Conservation (phyloP, 352 stramenopile species). For the Globisporangium middletonii region DNA sequence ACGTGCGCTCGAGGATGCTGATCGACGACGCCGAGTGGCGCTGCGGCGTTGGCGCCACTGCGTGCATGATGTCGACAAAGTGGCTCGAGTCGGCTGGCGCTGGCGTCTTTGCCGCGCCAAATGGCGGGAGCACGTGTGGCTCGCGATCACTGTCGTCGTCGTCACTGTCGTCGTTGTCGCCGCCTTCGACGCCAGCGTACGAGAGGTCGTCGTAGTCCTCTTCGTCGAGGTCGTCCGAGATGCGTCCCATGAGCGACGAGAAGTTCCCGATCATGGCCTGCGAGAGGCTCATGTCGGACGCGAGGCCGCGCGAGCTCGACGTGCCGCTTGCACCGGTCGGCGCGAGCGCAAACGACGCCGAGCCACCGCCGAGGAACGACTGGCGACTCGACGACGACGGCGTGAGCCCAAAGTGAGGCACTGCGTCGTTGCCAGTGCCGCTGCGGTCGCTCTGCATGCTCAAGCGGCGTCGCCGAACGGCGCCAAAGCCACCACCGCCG, state of each 20-base stretch:
- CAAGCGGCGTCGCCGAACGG: conserved; percentile 18
- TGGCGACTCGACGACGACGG: conserved; percentile 19
- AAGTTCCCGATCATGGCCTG: conserved; percentile 75
- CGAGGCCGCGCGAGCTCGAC: conserved; percentile 23
- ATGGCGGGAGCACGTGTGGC: not conserved
- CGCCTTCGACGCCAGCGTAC: conserved; percentile 14
- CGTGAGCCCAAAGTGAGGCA: conserved; percentile 29
- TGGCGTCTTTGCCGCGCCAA: not conserved
- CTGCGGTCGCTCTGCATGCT: conserved; percentile 25
- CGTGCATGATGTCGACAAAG: conserved; percentile 12
- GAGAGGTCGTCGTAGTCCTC: conserved; percentile 29
- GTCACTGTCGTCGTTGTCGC: conserved; percentile 17
- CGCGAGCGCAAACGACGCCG: conserved; percentile 9
- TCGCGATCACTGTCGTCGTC: conserved; percentile 18
- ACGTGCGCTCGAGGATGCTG: conserved; percentile 19
- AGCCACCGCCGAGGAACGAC: conserved; percentile 25
- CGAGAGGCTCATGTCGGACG: conserved; percentile 64
- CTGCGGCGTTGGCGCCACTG: conserved; percentile 1
- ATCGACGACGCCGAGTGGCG: conserved; percentile 14
- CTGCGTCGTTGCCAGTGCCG: conserved; percentile 7
- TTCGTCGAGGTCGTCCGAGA: conserved; percentile 53
- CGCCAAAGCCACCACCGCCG: conserved; percentile 6
- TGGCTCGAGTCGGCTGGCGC: not conserved
- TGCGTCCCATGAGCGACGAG: conserved; percentile 46
- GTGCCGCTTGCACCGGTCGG: not conserved